A percentile compares a stretch with the other conserved stretches of the same genome.
Conservation (phyloP, 139 green algal genomes). For the Desmodesmus armatus region DNA sequence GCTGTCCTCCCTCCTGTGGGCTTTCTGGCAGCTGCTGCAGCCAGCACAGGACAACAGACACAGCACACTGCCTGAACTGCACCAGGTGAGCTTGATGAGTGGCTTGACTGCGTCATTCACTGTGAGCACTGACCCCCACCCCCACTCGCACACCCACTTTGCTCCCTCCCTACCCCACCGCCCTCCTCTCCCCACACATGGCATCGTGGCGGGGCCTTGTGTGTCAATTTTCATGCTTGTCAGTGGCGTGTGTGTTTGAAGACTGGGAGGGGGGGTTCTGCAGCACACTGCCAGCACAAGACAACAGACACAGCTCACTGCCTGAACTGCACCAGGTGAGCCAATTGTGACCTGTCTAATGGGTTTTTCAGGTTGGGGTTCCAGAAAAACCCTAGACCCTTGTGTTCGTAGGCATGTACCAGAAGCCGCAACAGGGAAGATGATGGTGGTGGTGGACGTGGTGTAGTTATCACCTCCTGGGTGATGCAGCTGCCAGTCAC, state of each 20-base stretch:
- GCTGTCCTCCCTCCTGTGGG: not conserved
- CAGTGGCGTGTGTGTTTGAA: not conserved
- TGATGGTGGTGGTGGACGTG: too few relatives aligned
- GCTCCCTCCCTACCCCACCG: too few relatives aligned
- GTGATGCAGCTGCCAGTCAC: too few relatives aligned
- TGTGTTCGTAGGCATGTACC: not conserved
- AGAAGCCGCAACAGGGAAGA: not conserved
- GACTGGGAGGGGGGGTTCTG: not conserved
- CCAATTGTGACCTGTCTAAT: not conserved
- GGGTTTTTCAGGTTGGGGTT: too few relatives aligned
- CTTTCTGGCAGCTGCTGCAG: slow-evolving; percentile 1
- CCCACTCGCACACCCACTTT: too few relatives aligned
- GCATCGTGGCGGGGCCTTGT: not conserved
- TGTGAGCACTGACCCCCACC: too few relatives aligned
- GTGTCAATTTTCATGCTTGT: not conserved
- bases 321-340: slow-evolving; percentile 11
- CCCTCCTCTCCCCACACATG: not conserved
- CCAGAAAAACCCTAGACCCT: not conserved
- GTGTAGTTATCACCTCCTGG: too few relatives aligned
- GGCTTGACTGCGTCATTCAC: too few relatives aligned
- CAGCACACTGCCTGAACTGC: not conserved
- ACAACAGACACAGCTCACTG: not conserved
- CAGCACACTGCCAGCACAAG: not conserved
- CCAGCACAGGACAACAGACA: not conserved
- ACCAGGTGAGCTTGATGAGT: slow-evolving; percentile 1